phyloP scores from a whole-genome alignment of 495 filamentous ascomycete genomes.

The Aspergillus sclerotiicarbonarius region DNA sequence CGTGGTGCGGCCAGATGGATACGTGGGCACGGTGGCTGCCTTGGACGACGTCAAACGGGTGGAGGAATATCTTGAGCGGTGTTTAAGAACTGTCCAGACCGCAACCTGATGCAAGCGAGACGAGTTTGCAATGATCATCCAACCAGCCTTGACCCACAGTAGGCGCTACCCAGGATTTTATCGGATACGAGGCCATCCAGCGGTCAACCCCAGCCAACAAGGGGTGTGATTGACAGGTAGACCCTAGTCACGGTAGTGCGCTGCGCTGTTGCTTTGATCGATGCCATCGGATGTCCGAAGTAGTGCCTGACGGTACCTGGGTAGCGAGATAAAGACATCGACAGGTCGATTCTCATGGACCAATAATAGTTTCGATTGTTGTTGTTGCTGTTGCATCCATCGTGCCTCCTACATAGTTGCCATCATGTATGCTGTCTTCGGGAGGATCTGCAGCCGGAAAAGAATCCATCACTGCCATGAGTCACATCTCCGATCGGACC shows the following conservation, averaged over 20 bases:
- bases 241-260: constrained; percentile 1
- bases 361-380: not conserved
- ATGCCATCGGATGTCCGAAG: not conserved
- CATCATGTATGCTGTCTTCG: too few relatives aligned
- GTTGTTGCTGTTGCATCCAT: too few relatives aligned
- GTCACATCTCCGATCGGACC: not conserved
- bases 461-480: not conserved
- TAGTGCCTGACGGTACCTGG: not conserved
- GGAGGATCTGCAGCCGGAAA: not conserved
- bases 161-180: too few relatives aligned
- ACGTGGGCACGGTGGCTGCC: constrained; percentile 58
- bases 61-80: constrained; percentile 29
- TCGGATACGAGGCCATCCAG: too few relatives aligned
- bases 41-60: constrained; percentile 52
- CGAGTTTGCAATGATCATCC: not conserved
- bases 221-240: too few relatives aligned
- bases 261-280: not conserved
- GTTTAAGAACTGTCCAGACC: constrained; percentile 24
- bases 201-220: too few relatives aligned
- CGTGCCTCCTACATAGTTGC: too few relatives aligned
- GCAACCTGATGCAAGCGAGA: not conserved
- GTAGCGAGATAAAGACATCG: not conserved
- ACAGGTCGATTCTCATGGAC: not conserved
- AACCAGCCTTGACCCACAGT: too few relatives aligned
- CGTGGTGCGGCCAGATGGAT: constrained; percentile 63